Evolutionary conservation across 2,329 filamentous ascomycete genomes (phyloP).

Genomic region (Clarireedia paspali): DNA sequence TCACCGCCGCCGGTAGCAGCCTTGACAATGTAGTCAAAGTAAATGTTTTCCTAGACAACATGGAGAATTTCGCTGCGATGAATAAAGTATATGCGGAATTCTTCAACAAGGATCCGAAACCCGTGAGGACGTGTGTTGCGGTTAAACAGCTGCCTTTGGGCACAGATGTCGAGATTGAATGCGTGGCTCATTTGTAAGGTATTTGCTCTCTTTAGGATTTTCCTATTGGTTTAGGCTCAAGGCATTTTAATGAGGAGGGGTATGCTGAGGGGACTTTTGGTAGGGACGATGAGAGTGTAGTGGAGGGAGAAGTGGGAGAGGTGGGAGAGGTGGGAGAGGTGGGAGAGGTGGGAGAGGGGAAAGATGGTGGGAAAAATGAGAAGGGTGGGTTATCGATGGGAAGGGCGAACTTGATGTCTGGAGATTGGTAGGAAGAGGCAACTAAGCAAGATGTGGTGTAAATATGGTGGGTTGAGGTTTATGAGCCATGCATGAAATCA

Average conservation of each 20-base stretch:
- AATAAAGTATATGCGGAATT: slow-evolving; percentile 48
- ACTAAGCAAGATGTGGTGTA: not conserved
- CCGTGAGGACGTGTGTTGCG: slow-evolving; percentile 43
- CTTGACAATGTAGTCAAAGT: slow-evolving; percentile 58
- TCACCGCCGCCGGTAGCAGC: slow-evolving; percentile 51
- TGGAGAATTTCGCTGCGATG: slow-evolving; percentile 55
- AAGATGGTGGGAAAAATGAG: not conserved
- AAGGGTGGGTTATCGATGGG: not conserved
- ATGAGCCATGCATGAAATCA: not conserved
- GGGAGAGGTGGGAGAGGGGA: no score
- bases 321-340: no score
- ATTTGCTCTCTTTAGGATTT: not conserved
- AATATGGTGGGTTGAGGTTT: not conserved
- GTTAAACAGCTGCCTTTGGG: slow-evolving; percentile 42
- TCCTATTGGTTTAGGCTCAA: no score
- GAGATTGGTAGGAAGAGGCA: slow-evolving; percentile 4
- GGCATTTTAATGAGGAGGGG: not conserved
- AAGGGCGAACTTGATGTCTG: not conserved
- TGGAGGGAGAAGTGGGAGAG: no score
- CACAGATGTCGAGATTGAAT: slow-evolving; percentile 48
- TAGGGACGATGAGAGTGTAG: no score
- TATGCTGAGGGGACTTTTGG: no score
- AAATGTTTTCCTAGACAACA: slow-evolving; percentile 57
- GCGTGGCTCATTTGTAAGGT: slow-evolving; percentile 34
- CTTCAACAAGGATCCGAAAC: slow-evolving; percentile 38